These are phyloP conservation scores for Cajanus cajan DNA, from an alignment of 306 rosid genomes.

Conservation along the genomic window DNA sequence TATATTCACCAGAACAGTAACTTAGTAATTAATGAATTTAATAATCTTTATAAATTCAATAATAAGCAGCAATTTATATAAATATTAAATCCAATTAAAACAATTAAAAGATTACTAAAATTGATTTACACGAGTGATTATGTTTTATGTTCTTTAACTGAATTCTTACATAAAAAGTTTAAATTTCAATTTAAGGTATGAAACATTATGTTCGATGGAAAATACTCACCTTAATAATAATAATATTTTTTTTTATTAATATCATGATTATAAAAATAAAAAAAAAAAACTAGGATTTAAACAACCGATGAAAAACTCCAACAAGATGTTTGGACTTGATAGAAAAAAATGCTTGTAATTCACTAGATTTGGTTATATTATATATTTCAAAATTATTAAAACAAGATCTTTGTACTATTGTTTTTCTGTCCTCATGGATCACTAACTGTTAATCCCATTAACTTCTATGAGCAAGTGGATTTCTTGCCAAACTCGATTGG, in stretches of 20 bases:
- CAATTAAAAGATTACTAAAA: too few relatives aligned
- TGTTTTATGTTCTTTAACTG: too few relatives aligned
- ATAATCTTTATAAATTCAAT: neutral
- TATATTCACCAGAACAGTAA: neutral
- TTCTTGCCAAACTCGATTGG: neutral
- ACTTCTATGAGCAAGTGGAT: neutral
- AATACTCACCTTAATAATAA: too few relatives aligned
- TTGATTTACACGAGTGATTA: too few relatives aligned
- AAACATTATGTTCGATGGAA: too few relatives aligned
- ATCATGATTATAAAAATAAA: too few relatives aligned
- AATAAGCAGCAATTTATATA: neutral
- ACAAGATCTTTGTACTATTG: neutral
- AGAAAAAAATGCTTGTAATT: neutral
- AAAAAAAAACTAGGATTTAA: too few relatives aligned
- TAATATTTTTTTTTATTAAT: too few relatives aligned
- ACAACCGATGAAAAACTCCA: neutral
- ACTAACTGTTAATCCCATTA: neutral
- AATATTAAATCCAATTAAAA: too few relatives aligned
- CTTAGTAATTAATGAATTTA: neutral
- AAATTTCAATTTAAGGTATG: too few relatives aligned
- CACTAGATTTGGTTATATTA: neutral
- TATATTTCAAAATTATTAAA: neutral
- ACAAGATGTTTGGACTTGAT: too few relatives aligned
- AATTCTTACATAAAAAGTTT: too few relatives aligned
- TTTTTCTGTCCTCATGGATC: neutral